Evolutionary conservation across 2,329 filamentous ascomycete species (phyloP), one percentile per base, ranked within the genome.

Genomic region (Pseudohalonectria lignicola): DNA sequence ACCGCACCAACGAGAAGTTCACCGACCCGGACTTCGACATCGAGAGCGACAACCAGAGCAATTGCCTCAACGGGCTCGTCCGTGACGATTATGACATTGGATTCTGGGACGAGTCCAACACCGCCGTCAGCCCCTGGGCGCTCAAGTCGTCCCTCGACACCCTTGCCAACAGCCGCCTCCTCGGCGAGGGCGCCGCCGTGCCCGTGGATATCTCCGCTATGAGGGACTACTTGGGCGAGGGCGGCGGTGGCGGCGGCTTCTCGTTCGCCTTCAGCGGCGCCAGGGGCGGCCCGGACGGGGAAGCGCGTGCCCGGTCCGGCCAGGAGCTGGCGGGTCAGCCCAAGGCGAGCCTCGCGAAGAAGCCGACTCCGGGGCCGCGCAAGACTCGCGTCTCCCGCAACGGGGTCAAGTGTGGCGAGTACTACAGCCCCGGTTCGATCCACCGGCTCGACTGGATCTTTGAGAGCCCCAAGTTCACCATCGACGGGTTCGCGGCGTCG

Each of bases 401-500:
- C 11, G 44, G 42, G 15, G 45, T 48, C 21, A 23, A 34, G 29
- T 34, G 17, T 10, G 41, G 39, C 19, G 45, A 48, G 16, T 30
- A 7, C 4, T 56, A 53, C 43, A 37, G 10, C 21, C 59, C 62
- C 2, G 53, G 58, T n/a, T 59, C 62, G 2, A 53, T 64, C 10
- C 62, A 67, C 44, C 58, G 63, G 5, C 45, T 67, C 11, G 59
- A 63, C 38, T 60, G 66, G 47, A 80, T 72, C 49, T 74, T 81
- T 41, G 76, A 76, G 4, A 69, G 66, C 4, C 62, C 80, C 20
- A 74, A 76, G 45, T 79, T 82, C 49, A 75, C 77, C 17, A 74
- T 81, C 39, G 67, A 76, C 34, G 74, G 74, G 4, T 66, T 53
- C 43, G 57, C 60, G 10, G 53, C 55, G 31, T 58, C 61, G 1